Conservation (phyloP, 2,329 filamentous ascomycete genomes). For the Simplicillium aogashimaense region DNA sequence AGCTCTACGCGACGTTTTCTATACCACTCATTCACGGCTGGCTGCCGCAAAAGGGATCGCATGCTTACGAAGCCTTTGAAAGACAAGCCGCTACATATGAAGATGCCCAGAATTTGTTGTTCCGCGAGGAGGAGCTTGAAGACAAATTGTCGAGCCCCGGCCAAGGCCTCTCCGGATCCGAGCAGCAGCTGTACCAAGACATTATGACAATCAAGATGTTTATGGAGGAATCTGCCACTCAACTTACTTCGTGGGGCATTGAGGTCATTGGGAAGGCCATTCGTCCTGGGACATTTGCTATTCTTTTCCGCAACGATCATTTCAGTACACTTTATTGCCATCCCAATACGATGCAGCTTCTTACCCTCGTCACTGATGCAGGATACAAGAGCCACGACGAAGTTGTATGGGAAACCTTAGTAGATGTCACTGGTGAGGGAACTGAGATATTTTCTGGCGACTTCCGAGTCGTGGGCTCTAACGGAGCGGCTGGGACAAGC, state of each 20-base stretch:
- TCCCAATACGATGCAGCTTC: constrained; percentile 62
- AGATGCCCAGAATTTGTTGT: constrained; percentile 81
- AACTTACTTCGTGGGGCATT: constrained; percentile 75
- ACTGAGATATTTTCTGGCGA: constrained; percentile 85
- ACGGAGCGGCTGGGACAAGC: constrained; percentile 10
- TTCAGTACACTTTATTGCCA: constrained; percentile 92
- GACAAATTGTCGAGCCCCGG: constrained; percentile 47
- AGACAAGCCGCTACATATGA: constrained; percentile 79
- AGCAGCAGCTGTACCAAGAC: constrained; percentile 75
- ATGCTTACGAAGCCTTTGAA: constrained; percentile 58
- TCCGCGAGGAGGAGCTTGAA: constrained; percentile 81
- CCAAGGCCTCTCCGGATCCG: constrained; percentile 53
- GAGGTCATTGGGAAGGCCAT: constrained; percentile 62
- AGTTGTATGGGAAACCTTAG: constrained; percentile 90
- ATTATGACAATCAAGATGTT: constrained; percentile 79
- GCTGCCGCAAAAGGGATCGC: constrained; percentile 61
- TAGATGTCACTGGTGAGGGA: constrained; percentile 75
- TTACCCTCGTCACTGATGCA: constrained; percentile 84
- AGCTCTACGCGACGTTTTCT: constrained; percentile 81
- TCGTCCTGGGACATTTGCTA: constrained; percentile 70
- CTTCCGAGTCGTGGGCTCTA: constrained; percentile 69
- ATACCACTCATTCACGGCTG: constrained; percentile 90
- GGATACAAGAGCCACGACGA: constrained; percentile 83
- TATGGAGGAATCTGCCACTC: constrained; percentile 69
- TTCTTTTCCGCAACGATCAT: constrained; percentile 94